phyloP scores from a whole-genome alignment of 148 eudicot species.

The Vaccinium darrowii region DNA sequence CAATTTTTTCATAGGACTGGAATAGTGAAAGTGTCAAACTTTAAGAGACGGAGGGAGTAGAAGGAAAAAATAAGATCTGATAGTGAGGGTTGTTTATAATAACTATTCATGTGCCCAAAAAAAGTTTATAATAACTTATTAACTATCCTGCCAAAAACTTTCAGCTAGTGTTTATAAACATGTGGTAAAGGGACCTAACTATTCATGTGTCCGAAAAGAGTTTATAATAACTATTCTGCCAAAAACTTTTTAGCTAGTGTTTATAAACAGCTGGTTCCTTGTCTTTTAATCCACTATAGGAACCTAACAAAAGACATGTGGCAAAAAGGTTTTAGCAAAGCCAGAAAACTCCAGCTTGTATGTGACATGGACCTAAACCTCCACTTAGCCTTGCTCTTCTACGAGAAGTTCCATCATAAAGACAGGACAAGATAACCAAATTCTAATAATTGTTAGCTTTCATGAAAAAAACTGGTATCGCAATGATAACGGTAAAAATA shows the following conservation, averaged over 20 bases:
- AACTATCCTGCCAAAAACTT: slow-evolving; percentile 16
- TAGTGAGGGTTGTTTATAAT: slow-evolving; percentile 16
- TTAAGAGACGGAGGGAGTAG: no score
- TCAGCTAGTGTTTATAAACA: slow-evolving; percentile 15
- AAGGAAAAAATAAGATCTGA: slow-evolving; percentile 19
- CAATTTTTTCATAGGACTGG: no score
- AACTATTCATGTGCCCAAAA: slow-evolving; percentile 13
- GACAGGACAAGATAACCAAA: slow-evolving; percentile 19
- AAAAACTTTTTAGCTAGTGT: slow-evolving; percentile 10
- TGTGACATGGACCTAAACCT: slow-evolving; percentile 27
- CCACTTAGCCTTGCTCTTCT: slow-evolving; percentile 13
- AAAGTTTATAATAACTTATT: slow-evolving; percentile 4
- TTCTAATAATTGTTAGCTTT: slow-evolving; percentile 9
- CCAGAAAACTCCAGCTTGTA: slow-evolving; percentile 25
- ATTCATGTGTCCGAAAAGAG: no score
- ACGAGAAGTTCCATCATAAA: slow-evolving; percentile 23
- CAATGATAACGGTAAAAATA: not conserved
- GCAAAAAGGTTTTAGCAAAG: slow-evolving; percentile 23
- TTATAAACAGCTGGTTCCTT: slow-evolving; percentile 16
- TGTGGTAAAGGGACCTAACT: slow-evolving; percentile 6
- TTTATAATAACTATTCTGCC: slow-evolving; percentile 19
- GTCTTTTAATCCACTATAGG: slow-evolving; percentile 15
- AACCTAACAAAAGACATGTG: slow-evolving; percentile 19
- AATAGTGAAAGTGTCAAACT: no score
- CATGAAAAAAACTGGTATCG: not conserved